phyloP scores from a whole-genome alignment of 2,329 filamentous ascomycete species.

The Dactylellina cionopaga region DNA sequence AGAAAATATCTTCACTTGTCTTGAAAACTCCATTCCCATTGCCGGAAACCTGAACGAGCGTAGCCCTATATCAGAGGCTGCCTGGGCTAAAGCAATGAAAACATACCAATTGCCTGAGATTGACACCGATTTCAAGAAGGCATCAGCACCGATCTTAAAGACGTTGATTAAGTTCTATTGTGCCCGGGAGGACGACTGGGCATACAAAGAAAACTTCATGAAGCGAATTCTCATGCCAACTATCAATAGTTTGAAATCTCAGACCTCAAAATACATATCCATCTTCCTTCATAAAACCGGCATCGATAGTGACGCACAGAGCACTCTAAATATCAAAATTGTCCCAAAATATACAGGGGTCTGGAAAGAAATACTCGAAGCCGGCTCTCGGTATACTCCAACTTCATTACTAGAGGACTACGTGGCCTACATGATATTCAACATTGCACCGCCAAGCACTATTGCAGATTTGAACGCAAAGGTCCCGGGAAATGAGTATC shows the following conservation, averaged over 20 bases:
- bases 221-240: neutral
- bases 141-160: neutral
- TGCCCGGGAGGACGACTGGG: too few species aligned
- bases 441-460: neutral
- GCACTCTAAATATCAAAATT: neutral
- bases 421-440: neutral
- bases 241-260: neutral
- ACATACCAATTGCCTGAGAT: neutral
- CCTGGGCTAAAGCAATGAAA: neutral
- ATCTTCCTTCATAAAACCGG: neutral
- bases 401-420: neutral
- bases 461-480: neutral
- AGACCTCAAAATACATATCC: neutral
- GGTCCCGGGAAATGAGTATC: neutral
- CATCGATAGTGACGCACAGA: neutral
- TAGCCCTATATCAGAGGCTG: neutral
- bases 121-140: neutral
- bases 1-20: neutral
- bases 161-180: neutral
- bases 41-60: slow-evolving; percentile 1
- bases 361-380: neutral
- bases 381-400: neutral
- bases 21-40: slow-evolving; percentile 3
- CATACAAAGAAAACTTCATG: neutral
- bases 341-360: neutral